Evolutionary conservation across 2,329 filamentous ascomycete species (phyloP).

Genomic region (Madurella fahalii): DNA sequence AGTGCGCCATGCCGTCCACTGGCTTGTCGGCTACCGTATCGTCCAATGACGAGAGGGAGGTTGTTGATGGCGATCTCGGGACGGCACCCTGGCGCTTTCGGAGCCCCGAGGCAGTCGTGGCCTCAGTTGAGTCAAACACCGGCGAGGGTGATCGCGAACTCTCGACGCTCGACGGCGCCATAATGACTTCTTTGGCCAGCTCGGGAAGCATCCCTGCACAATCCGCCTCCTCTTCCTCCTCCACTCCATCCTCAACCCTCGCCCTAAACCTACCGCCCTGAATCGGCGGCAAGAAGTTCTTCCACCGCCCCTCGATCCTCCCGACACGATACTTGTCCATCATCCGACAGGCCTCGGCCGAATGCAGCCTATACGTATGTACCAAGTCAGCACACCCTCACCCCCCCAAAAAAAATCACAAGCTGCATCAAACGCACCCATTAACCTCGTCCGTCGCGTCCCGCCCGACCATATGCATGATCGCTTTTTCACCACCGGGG

Average conservation of each 20-base stretch:
- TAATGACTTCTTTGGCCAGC: constrained; percentile 21
- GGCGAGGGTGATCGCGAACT: constrained; percentile 39
- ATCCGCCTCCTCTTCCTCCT: constrained; percentile 15
- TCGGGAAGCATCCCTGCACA: neutral
- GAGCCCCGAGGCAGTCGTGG: constrained; percentile 24
- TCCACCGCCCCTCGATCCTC: constrained; percentile 73
- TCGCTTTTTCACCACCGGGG: constrained; percentile 86
- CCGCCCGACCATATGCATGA: constrained; percentile 87
- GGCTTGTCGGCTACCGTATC: constrained; percentile 43
- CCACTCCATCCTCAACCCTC: constrained; percentile 25
- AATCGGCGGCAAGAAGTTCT: constrained; percentile 85
- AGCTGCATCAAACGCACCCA: constrained; percentile 55
- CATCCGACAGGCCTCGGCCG: constrained; percentile 64
- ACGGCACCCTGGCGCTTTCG: constrained; percentile 31
- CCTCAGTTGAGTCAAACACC: constrained; percentile 42
- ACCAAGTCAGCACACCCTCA: constrained; percentile 12
- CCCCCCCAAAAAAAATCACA: neutral
- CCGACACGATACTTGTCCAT: constrained; percentile 86
- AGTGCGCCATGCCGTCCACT: constrained; percentile 55
- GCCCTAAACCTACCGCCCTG: constrained; percentile 62
- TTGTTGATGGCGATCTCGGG: constrained; percentile 47
- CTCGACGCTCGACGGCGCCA: constrained; percentile 43
- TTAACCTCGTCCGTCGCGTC: constrained; percentile 94
- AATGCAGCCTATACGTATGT: constrained; percentile 66
- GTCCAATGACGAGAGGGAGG: constrained; percentile 54